A percentile compares a stretch with the other conserved stretches of the same genome.
Evolutionary conservation across 1,139 yeast species (phyloP).

Genomic region (Blastobotrys buckinghamii): DNA sequence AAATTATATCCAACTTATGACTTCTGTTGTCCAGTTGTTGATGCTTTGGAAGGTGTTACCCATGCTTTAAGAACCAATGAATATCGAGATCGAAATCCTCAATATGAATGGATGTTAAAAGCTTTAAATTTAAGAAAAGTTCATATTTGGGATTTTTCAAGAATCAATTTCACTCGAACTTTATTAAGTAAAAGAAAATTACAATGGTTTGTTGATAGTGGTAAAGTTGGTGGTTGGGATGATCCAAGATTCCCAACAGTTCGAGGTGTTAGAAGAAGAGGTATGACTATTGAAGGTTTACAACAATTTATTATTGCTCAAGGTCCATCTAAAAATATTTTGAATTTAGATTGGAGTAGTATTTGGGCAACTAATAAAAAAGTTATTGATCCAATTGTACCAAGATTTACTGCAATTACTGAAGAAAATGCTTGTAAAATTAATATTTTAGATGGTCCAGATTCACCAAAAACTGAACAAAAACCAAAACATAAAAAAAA

Average conservation of each 20-base stretch:
- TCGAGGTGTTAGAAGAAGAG: conserved; percentile 97
- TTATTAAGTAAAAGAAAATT: conserved; percentile 91
- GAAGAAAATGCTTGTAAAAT: conserved; percentile 55
- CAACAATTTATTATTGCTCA: conserved; percentile 87
- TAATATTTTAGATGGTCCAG: conserved; percentile 49
- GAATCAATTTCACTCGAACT: conserved; percentile 94
- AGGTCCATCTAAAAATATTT: conserved; percentile 95
- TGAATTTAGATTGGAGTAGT: conserved; percentile 92
- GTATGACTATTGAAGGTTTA: conserved; percentile 97
- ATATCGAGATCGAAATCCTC: conserved; percentile 96
- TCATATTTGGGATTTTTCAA: conserved; percentile 94
- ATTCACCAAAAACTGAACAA: conserved; percentile 53
- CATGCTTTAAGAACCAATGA: conserved; percentile 96
- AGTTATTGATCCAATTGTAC: conserved; percentile 92
- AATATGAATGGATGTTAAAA: conserved; percentile 91
- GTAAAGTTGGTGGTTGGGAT: conserved; percentile 86
- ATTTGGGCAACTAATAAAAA: conserved; percentile 98
- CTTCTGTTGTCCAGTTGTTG: conserved; percentile 96
- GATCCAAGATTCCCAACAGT: conserved; percentile 99
- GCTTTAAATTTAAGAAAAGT: conserved; percentile 81
- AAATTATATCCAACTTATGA: conserved; percentile 96
- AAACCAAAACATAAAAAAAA: conserved; percentile 96
- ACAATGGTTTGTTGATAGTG: conserved; percentile 96
- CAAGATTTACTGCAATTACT: conserved; percentile 83
- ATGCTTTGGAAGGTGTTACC: conserved; percentile 91